phyloP scores from a whole-genome alignment of 1,284 basidiomycete species.

The Ustilago hordei region DNA sequence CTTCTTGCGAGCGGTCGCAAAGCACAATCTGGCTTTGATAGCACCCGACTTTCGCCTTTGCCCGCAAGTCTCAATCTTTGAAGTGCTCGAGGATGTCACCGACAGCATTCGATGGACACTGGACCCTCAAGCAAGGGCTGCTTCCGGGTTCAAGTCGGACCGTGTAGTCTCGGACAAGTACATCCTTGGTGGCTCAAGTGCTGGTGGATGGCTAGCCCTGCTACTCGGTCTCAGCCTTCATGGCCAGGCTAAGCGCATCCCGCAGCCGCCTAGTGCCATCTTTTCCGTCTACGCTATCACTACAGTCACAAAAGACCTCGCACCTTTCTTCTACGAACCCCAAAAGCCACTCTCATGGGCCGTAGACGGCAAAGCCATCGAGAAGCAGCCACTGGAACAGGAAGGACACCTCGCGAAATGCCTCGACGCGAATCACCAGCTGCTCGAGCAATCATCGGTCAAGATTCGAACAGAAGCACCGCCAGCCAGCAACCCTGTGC shows the following conservation, averaged over 20 bases:
- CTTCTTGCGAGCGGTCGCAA: constrained; percentile 44
- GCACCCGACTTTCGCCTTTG: constrained; percentile 59
- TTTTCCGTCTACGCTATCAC: constrained; percentile 59
- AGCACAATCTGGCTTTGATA: constrained; percentile 41
- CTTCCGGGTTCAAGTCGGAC: constrained; percentile 31
- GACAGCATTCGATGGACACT: constrained; percentile 49
- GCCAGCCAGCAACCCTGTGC: constrained; percentile 37
- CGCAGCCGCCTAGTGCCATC: constrained; percentile 35
- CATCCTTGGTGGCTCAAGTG: constrained; percentile 52
- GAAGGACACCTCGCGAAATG: constrained; percentile 41
- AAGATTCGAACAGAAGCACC: constrained; percentile 46
- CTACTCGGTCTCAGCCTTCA: constrained; percentile 49
- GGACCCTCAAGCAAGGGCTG: constrained; percentile 18
- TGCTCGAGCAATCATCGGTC: constrained; percentile 17
- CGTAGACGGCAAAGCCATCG: constrained; percentile 35
- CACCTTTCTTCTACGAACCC: constrained; percentile 49
- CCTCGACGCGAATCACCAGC: constrained; percentile 23
- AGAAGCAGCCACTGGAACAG: constrained; percentile 19
- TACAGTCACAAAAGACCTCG: constrained; percentile 32
- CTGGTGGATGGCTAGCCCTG: constrained; percentile 55
- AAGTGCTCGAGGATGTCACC: constrained; percentile 50
- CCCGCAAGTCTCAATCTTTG: constrained; percentile 48
- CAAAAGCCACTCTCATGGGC: constrained; percentile 53
- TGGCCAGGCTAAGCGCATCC: constrained; percentile 25
- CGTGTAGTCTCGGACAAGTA: constrained; percentile 32